A percentile compares a stretch with the other conserved stretches of the same genome.
Evolutionary conservation across 208 protist genomes (phyloP).

Genomic region (Phytomonas francai): DNA sequence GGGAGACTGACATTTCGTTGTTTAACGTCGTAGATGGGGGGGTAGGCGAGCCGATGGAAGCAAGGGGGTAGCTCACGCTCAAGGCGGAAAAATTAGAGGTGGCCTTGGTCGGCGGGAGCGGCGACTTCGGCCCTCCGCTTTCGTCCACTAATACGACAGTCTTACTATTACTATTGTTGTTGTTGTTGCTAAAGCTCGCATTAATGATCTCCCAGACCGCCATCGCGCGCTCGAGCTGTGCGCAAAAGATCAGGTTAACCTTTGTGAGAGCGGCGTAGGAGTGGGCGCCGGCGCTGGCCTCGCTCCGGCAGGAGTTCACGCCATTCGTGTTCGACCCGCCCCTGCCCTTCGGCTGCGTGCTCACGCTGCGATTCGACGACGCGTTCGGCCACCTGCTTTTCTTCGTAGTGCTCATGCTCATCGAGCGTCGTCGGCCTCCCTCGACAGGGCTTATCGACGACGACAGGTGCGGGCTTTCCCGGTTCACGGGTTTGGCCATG

Average conservation of each 20-base stretch:
- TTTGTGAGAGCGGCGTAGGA: not conserved
- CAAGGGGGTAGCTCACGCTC: conserved; percentile 6
- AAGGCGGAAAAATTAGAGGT: not conserved
- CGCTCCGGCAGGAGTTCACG: not conserved
- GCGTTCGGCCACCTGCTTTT: not conserved
- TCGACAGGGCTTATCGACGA: not conserved
- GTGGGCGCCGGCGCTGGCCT: not conserved
- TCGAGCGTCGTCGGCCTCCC: not conserved
- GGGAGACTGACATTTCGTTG: not conserved
- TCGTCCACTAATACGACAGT: not conserved
- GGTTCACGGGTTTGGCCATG: not conserved
- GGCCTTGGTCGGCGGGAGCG: not conserved
- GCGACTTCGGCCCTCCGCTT: not conserved
- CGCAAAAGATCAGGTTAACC: not conserved
- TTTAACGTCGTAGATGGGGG: not conserved
- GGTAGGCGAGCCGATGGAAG: not conserved
- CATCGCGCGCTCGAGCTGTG: not conserved
- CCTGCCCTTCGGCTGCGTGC: not conserved
- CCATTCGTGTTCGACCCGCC: not conserved
- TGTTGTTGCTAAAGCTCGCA: not conserved
- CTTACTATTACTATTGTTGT: too few species aligned
- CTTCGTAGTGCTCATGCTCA: not conserved
- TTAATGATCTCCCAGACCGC: not conserved
- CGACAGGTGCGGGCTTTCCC: not conserved
- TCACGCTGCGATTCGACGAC: not conserved